Base-by-base conservation (phyloP, 768 basidiomycete genomes). In the Russula earlei region DNA sequence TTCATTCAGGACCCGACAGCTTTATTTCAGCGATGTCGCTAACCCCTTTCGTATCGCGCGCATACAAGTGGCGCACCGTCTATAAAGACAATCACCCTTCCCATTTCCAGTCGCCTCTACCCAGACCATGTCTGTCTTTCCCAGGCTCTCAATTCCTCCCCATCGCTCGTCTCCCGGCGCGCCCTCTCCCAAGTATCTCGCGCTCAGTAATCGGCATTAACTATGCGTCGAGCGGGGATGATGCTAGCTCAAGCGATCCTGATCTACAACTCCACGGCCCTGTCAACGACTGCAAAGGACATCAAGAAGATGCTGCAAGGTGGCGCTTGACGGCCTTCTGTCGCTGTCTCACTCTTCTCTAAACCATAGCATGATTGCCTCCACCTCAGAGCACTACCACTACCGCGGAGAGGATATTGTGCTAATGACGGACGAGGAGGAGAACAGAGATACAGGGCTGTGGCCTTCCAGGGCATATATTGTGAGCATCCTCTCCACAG, bases 371-470 rank as follows among this genome's bases (percentile, higher is more conserved):
- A 1, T 41, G n/a, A 2, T 4, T 15, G n/a, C 27, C 34, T 3
- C 11, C 14, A 3, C 10, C 5, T 38, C 54, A 43, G 27, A n/a
- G 15, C 34, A n/a, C 14, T 59, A 52, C 36, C 9, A 25, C 15
- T 61, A 44, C 31, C 27, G 29, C 14, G 56, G 49, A 17, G 20
- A 49, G 3, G 60, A 62, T 3, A 54, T 59, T 11, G 4, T 42
- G 7, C 27, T 59, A 11, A 62, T 63, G 60, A 62, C 56, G 3
- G 62, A 63, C 12, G 54, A 62, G 6, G 48, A 59, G 1, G 19
- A 4, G 5, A 52, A 41, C 36, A 5, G 8, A 0, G 25, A n/a
- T 9, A 55, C 57, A 1, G 10, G 29, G 4, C 27, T 37, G 0
- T 61, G 49, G 51, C 62, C 60, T 9, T 58, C 56, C 10, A 24